phyloP scores from a whole-genome alignment of 1,284 basidiomycete species.

The Naganishia sp. region DNA sequence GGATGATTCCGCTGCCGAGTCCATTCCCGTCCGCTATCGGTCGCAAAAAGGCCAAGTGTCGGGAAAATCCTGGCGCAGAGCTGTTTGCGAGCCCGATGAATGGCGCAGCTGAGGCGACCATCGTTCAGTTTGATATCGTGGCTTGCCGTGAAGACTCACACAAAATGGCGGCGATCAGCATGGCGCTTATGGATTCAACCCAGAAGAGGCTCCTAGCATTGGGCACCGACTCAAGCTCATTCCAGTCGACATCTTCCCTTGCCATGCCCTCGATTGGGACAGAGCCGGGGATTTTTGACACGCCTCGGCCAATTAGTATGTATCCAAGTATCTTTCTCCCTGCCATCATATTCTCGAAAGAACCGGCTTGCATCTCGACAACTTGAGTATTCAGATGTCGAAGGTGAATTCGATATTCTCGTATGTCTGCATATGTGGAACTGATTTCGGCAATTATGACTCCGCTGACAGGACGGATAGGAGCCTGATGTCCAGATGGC shows the following conservation, averaged over 20 bases:
- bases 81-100: conserved; percentile 67
- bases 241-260: conserved; percentile 78
- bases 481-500: conserved; percentile 57
- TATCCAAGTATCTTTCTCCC: conserved; percentile 69
- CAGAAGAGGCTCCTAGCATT: background rate
- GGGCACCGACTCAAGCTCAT: conserved; percentile 64
- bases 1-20: conserved; percentile 64
- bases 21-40: conserved; percentile 59
- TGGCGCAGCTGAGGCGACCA: conserved; percentile 61
- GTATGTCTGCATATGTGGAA: conserved; percentile 66
- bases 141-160: background rate
- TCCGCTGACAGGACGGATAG: conserved; percentile 69
- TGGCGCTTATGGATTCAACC: background rate
- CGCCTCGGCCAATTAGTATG: conserved; percentile 70
- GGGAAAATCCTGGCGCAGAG: conserved; percentile 67
- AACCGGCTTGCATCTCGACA: conserved; percentile 62
- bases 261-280: conserved; percentile 71
- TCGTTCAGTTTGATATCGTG: background rate
- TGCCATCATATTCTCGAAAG: conserved; percentile 69
- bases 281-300: conserved; percentile 65
- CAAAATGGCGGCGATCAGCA: background rate
- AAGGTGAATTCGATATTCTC: conserved; percentile 61
- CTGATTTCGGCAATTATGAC: conserved; percentile 66
- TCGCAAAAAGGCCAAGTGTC: conserved; percentile 67
- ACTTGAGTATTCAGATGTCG: conserved; percentile 72